Evolutionary conservation across 192 early-diverging fungal genomes (phyloP), one percentile per base, ranked within the genome.

Genomic region (Entomortierella parvispora): DNA sequence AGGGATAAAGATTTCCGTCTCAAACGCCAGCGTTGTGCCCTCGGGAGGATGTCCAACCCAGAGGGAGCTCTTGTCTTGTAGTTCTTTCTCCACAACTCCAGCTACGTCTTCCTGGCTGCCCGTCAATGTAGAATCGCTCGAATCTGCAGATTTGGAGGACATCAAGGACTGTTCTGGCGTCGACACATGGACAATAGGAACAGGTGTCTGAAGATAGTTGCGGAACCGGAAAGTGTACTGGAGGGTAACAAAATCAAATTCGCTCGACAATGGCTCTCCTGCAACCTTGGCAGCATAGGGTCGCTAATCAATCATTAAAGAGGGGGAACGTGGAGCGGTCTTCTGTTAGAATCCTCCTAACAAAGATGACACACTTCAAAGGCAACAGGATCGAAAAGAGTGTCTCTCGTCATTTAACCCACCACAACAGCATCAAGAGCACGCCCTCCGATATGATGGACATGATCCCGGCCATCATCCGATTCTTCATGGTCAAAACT

Each of bases 201-300:
- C 67, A 31, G 62, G 48, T 45, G 53, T 56, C 55, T 61, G 75
- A 31, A 28, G 53, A 45, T 72, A 69, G 47, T 86, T 87, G 10
- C 60, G 62, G 75, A 92, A 93, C 4, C 71, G 64, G 31, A 94
- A 83, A 14, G 78, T 86, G 65, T 90, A 95, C 69, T 81, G 79
- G 17, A 93, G 60, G 1, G 65, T 89, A 1, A 62, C 45, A 47
- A 94, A 67, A 56, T 92, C 80, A 77, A 95, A 95, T 5, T 81
- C 65, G 40, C 81, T 87, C 15, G 65, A 50, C 9, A 82, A 57
- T 8, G 93, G 93, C 47, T 67, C 81, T n/a, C 93, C 93, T 1
- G 91, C 87, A 4, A 92, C 71, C 49, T 93, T 92, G 26, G 90
- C 81, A 10, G 93, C 93, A 82, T 92, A 95, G 0, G 93, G 92